A percentile compares a stretch with the other conserved stretches of the same genome.
phyloP scores from a whole-genome alignment of 2,329 filamentous ascomycete species.

The Fusarium sacchari region DNA sequence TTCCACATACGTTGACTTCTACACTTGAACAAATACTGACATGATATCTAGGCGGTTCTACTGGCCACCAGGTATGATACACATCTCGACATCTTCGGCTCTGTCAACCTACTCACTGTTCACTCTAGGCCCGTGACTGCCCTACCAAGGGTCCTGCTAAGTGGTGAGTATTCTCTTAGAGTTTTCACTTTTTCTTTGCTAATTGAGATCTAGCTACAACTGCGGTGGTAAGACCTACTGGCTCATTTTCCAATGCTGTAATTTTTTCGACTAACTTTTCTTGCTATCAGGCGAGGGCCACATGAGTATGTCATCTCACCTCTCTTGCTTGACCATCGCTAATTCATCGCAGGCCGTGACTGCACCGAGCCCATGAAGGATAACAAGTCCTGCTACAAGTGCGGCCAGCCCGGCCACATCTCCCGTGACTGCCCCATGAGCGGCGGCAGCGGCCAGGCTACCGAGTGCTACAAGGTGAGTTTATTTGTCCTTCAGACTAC shows the following conservation, averaged over 20 bases:
- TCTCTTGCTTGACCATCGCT: background rate
- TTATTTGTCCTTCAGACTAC: background rate
- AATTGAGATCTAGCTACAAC: slow-evolving; percentile 72
- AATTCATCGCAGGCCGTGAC: slow-evolving; percentile 75
- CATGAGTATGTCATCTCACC: slow-evolving; percentile 71
- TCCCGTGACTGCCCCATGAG: slow-evolving; percentile 82
- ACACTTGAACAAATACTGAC: slow-evolving; percentile 29
- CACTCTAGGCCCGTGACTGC: slow-evolving; percentile 79
- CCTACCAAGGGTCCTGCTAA: slow-evolving; percentile 84
- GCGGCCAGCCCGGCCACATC: slow-evolving; percentile 87
- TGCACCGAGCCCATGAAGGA: slow-evolving; percentile 91
- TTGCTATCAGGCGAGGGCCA: slow-evolving; percentile 69
- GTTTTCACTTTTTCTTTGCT: background rate
- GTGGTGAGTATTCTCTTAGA: slow-evolving; percentile 67
- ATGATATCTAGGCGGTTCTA: slow-evolving; percentile 70
- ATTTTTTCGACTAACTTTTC: slow-evolving; percentile 40
- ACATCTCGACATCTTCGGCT: background rate
- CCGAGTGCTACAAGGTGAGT: slow-evolving; percentile 88
- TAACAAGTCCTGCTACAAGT: slow-evolving; percentile 80
- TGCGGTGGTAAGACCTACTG: slow-evolving; percentile 72
- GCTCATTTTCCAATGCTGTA: background rate
- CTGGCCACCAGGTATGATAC: slow-evolving; percentile 75
- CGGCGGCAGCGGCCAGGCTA: slow-evolving; percentile 58
- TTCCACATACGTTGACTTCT: background rate
- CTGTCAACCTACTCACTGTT: slow-evolving; percentile 17